Evolutionary conservation across 1,284 basidiomycete genomes (phyloP).

Genomic region (Boletus mariae): DNA sequence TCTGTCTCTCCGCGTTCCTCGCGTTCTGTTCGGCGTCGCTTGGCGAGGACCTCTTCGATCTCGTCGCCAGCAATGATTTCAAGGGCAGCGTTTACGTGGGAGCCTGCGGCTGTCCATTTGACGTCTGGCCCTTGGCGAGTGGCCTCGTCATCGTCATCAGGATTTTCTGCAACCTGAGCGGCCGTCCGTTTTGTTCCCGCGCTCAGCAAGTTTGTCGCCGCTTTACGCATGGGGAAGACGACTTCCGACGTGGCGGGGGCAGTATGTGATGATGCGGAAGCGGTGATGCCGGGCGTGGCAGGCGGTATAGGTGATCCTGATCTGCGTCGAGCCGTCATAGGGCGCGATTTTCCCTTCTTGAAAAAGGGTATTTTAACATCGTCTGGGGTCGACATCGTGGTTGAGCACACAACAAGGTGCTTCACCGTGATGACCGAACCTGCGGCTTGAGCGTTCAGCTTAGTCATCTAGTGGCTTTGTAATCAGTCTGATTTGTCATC

Average conservation of each 20-base stretch:
- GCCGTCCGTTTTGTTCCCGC: slow-evolving; percentile 81
- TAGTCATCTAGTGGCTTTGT: slow-evolving; percentile 21
- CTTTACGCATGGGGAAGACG: slow-evolving; percentile 70
- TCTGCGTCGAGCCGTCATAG: slow-evolving; percentile 68
- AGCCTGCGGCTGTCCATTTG: slow-evolving; percentile 72
- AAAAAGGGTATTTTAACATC: slow-evolving; percentile 72
- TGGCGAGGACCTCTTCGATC: slow-evolving; percentile 67
- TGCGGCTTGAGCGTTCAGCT: background rate
- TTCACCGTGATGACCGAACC: no score
- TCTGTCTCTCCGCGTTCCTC: slow-evolving; percentile 54
- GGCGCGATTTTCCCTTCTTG: slow-evolving; percentile 78
- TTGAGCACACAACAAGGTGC: slow-evolving; percentile 3
- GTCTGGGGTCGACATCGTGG: slow-evolving; percentile 41
- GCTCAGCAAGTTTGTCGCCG: slow-evolving; percentile 65
- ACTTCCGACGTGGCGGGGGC: slow-evolving; percentile 53
- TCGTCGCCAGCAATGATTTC: slow-evolving; percentile 80
- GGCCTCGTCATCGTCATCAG: slow-evolving; percentile 41
- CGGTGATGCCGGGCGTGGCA: background rate
- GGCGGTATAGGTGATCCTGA: slow-evolving; percentile 41
- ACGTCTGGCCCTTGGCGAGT: slow-evolving; percentile 68
- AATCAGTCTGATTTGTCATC: slow-evolving; percentile 13
- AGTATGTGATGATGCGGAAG: slow-evolving; percentile 37
- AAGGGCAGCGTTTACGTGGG: slow-evolving; percentile 62
- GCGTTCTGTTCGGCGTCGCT: slow-evolving; percentile 53
- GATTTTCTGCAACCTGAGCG: slow-evolving; percentile 51